Evolutionary conservation across 176 grass and related monocot species (phyloP).

Genomic region (barley (Hordeum vulgare)): MorexV3_pseudomolecules_assembly NC_058521.1:350228332-350228831

Average conservation of each 20-base stretch:
- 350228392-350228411: not conserved
- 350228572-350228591: not conserved
- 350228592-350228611: conserved; percentile 3
- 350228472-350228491: not conserved
- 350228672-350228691: not conserved
- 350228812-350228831: conserved; percentile 59
- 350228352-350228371: not conserved
- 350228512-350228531: not conserved
- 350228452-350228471: not conserved
- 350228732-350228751: not conserved
- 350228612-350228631: not conserved
- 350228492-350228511: not conserved
- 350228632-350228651: conserved; percentile 6
- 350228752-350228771: not conserved
- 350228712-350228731: not conserved
- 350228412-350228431: not conserved
- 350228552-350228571: not conserved
- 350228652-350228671: not conserved
- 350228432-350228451: not conserved
- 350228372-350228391: no score
- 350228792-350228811: conserved; percentile 72
- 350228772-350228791: conserved; percentile 32
- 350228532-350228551: not conserved
- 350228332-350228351: no score
- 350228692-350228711: not conserved